Percentiles rank a stretch among this genome's conserved stretches.
phyloP scores from a whole-genome alignment of 108 stramenopile species.

The Conticribra weissflogii region DNA sequence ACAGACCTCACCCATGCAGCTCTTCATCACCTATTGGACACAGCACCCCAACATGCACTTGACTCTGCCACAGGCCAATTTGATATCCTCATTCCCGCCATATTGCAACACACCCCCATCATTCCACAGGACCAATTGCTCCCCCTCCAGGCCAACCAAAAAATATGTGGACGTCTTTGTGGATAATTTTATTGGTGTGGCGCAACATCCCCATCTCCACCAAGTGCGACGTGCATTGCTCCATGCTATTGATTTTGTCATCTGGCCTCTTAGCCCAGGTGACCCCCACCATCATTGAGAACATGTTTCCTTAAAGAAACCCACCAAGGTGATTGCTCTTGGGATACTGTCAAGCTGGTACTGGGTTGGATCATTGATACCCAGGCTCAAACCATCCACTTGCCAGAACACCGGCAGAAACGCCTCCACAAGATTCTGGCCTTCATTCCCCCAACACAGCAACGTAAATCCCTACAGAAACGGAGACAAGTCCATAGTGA shows the following conservation, averaged over 20 bases:
- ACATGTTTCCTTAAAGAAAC: neutral
- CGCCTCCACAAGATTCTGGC: neutral
- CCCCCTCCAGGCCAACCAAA: neutral
- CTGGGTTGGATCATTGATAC: neutral
- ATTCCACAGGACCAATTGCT: neutral
- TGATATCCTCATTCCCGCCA: neutral
- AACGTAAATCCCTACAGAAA: neutral
- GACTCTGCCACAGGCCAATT: neutral
- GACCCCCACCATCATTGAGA: neutral
- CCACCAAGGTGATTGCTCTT: neutral
- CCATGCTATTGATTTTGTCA: slow-evolving; percentile 40
- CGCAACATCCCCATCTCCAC: slow-evolving; percentile 18
- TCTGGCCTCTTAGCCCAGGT: neutral
- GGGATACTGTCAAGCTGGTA: neutral
- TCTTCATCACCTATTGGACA: neutral
- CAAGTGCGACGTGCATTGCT: slow-evolving; percentile 8
- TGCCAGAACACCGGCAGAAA: neutral
- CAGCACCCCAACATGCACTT: neutral
- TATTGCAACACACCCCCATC: neutral
- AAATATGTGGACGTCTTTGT: slow-evolving; percentile 47
- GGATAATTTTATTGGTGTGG: slow-evolving; percentile 43
- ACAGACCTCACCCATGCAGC: slow-evolving; percentile 22
- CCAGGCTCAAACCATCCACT: slow-evolving; percentile 2
- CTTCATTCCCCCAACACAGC: neutral
- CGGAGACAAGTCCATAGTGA: neutral